These are phyloP conservation scores for Daldinia concentrica DNA, from an alignment of 495 filamentous ascomycete species.

Conservation along the genomic window DNA sequence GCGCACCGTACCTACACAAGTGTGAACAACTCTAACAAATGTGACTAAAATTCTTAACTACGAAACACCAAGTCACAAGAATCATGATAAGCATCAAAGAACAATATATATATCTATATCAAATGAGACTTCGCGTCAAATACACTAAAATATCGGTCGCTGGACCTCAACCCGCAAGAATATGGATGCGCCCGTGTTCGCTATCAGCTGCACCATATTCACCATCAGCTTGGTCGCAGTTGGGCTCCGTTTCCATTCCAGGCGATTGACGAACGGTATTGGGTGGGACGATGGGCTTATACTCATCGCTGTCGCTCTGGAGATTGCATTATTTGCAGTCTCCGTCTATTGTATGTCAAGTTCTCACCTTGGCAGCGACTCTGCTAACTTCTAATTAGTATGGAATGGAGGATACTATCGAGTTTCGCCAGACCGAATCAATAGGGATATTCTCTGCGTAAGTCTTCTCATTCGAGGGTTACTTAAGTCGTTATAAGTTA, in stretches of 20 bases:
- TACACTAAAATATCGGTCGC: neutral
- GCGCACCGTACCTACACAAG: neutral
- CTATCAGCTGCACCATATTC: conserved; percentile 5
- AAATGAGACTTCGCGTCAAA: neutral
- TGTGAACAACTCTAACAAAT: neutral
- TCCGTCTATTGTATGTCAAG: conserved; percentile 25
- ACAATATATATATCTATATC: neutral
- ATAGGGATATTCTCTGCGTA: neutral
- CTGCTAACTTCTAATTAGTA: neutral
- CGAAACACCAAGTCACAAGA: neutral
- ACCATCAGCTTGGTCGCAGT: conserved; percentile 14
- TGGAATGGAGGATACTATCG: neutral
- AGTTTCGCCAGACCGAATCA: neutral
- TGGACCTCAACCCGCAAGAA: neutral
- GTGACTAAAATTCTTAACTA: neutral
- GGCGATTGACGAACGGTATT: conserved; percentile 21
- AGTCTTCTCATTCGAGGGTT: neutral
- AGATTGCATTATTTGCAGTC: conserved; percentile 16
- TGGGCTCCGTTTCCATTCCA: conserved; percentile 23
- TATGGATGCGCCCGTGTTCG: neutral
- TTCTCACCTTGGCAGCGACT: neutral
- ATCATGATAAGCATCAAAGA: neutral
- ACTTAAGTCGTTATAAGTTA: neutral
- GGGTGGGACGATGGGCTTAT: conserved; percentile 40
- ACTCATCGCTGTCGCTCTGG: conserved; percentile 6